Evolutionary conservation across 2,329 filamentous ascomycete species (phyloP), one percentile per base, ranked within the genome.

Genomic region (Xylariales sp.): DNA sequence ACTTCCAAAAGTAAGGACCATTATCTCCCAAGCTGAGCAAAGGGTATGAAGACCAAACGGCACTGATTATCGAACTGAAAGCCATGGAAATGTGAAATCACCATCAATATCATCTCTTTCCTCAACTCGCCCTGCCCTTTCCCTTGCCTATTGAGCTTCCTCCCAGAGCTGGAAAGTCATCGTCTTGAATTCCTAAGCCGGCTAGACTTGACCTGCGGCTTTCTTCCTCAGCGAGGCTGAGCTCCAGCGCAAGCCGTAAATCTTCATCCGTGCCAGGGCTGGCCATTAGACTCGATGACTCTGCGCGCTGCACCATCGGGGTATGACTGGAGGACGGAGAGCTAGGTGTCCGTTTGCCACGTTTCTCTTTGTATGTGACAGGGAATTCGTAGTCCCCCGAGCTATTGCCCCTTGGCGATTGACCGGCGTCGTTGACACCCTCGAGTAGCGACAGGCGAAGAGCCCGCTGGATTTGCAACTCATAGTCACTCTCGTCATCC

Each of bases 401-500:
- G 46, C 66, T 70, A 46, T 65, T 63, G 16, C 59, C 70, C 8
- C 54, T 62, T 0, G 73, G 68, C 3, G 71, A 73, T 31, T 68
- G 62, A 2, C 63, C 68, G 2, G 56, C 52, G 20, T 74, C 72
- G 40, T 74, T 70, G 27, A 70, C 67, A 5, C 70, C 69, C 48
- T 83, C 78, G 38, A 82, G 63, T 5, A 83, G 61, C 2, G 77
- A 82, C 8, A 83, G 63, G 0, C 78, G 73, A 28, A 84, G 78
- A 1, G 80, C 80, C 40, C 77, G 71, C 58, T 82, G 78, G 8
- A 83, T 71, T 52, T 80, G 76, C 38, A 71, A 68, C 53, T 84
- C 79, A 45, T 76, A 79, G 18, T 80, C 74, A 35, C 71, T 73
- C 22, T 71, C 65, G 14, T 63, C 62, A 32, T 74, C 71, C 4